Conservation (phyloP, 2,329 filamentous ascomycete genomes). For the Gaeumannomyces sp. region DNA sequence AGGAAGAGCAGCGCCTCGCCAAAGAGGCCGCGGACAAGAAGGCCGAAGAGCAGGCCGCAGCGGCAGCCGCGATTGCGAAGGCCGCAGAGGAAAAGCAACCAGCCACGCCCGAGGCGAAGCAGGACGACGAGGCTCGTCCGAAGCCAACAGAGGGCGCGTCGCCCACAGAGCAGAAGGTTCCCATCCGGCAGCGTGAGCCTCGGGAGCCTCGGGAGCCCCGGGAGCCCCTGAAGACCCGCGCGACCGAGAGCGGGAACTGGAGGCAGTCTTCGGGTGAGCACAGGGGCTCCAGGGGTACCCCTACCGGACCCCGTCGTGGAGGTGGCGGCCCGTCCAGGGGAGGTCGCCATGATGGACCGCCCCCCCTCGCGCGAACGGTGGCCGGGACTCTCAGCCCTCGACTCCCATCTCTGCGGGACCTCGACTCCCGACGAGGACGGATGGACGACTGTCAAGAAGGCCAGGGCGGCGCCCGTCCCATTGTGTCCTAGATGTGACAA, state of each 20-base stretch:
- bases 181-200: constrained; percentile 28
- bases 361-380: constrained; percentile 43
- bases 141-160: constrained; percentile 15
- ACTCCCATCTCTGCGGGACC: constrained; percentile 24
- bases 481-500: constrained; percentile 9
- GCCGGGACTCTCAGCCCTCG: constrained; percentile 28
- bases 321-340: constrained; percentile 36
- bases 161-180: constrained; percentile 41
- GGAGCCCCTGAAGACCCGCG: constrained; percentile 47
- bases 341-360: constrained; percentile 38
- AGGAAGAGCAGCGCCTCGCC: constrained; percentile 63
- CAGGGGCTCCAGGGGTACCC: constrained; percentile 39
- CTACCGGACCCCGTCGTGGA: constrained; percentile 36
- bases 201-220: constrained; percentile 34
- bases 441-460: constrained; percentile 51
- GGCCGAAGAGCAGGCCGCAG: constrained; percentile 27
- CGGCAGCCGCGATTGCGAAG: constrained; percentile 27
- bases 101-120: constrained; percentile 18
- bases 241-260: constrained; percentile 55
- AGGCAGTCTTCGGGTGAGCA: constrained; percentile 44
- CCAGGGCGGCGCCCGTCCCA: constrained; percentile 5
- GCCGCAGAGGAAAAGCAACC: constrained; percentile 18
- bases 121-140: constrained; percentile 25
- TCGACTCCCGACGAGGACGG: constrained; percentile 47
- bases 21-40: constrained; percentile 49